phyloP scores from a whole-genome alignment of 2,329 filamentous ascomycete genomes.

The Onygenales sp. region DNA sequence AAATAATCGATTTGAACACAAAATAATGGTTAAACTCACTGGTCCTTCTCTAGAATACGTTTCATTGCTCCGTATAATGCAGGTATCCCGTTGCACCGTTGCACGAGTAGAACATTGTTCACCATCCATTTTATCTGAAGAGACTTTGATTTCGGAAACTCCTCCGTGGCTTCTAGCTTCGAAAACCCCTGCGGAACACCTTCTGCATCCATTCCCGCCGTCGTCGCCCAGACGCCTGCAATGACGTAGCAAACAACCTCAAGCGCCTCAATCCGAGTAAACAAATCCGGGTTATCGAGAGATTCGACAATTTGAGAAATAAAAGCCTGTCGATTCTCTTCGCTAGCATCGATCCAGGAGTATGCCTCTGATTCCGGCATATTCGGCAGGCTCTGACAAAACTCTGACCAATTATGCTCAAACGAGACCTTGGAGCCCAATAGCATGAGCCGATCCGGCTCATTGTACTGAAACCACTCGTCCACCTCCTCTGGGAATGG shows the following conservation, averaged over 20 bases:
- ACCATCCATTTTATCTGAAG: constrained; percentile 41
- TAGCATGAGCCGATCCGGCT: constrained; percentile 73
- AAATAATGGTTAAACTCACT: constrained; percentile 8
- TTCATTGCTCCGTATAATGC: constrained; percentile 29
- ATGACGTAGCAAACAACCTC: constrained; percentile 45
- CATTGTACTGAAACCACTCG: constrained; percentile 93
- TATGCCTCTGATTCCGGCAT: constrained; percentile 27
- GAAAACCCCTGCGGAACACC: constrained; percentile 22
- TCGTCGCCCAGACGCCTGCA: constrained; percentile 62
- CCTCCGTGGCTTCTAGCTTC: constrained; percentile 17
- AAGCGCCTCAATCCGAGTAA: constrained; percentile 35
- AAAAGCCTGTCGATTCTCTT: constrained; percentile 39
- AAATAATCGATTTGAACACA: background rate
- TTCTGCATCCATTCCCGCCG: constrained; percentile 41
- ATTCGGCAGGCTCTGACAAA: constrained; percentile 26
- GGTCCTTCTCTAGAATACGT: constrained; percentile 29
- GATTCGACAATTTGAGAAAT: constrained; percentile 27
- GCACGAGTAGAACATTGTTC: constrained; percentile 29
- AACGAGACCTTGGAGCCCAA: constrained; percentile 68
- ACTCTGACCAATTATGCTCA: constrained; percentile 61
- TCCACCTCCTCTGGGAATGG: constrained; percentile 80
- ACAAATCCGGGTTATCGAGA: constrained; percentile 29
- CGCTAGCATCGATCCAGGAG: constrained; percentile 58
- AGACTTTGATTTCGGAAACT: constrained; percentile 37
- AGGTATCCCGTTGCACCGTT: constrained; percentile 26